Evolutionary conservation across 306 rosid species (phyloP).

Genomic region (Prosopis cineraria): DNA sequence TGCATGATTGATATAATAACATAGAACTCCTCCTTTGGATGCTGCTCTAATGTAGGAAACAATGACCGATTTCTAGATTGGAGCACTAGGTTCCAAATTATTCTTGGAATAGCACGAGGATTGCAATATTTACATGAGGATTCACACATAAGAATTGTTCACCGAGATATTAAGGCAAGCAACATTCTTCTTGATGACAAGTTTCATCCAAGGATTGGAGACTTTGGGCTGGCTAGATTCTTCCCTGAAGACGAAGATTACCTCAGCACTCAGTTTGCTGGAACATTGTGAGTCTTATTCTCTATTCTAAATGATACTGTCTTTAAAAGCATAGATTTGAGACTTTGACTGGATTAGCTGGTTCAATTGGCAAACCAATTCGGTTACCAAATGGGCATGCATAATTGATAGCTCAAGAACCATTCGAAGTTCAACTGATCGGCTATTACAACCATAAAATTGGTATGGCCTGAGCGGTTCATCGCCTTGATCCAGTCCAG

Average conservation of each 20-base stretch:
- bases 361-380: not conserved
- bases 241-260: slow-evolving; percentile 94
- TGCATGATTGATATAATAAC: not conserved
- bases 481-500: not conserved
- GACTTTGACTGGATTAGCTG: not conserved
- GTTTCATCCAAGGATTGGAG: slow-evolving; percentile 87
- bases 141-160: slow-evolving; percentile 84
- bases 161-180: slow-evolving; percentile 93
- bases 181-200: slow-evolving; percentile 90
- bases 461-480: not conserved
- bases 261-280: slow-evolving; percentile 87
- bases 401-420: not conserved
- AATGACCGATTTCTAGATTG: slow-evolving; percentile 63
- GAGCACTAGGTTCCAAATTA: slow-evolving; percentile 75
- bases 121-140: slow-evolving; percentile 92
- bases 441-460: not conserved
- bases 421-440: not conserved
- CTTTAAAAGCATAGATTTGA: not conserved
- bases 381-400: not conserved
- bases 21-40: not conserved
- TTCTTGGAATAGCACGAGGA: slow-evolving; percentile 82
- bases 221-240: slow-evolving; percentile 91
- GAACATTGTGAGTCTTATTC: slow-evolving; percentile 72
- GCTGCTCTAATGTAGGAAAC: slow-evolving; percentile 46
- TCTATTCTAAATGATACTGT: not conserved